Conservation (phyloP, 768 basidiomycete species). For the Trametes maxima region DNA sequence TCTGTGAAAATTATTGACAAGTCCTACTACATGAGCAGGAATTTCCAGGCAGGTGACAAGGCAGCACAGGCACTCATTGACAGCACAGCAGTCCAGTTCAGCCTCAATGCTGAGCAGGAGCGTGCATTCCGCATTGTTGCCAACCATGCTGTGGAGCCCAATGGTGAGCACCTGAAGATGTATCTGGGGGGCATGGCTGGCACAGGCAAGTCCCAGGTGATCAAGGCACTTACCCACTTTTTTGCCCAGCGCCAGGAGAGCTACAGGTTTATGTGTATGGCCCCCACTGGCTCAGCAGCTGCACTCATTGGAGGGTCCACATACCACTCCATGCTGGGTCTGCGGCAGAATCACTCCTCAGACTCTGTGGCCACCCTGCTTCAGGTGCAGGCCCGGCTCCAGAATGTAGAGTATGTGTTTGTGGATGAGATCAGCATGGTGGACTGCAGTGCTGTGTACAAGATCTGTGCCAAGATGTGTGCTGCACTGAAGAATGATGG, state of each 20-base stretch:
- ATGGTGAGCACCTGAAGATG: neutral
- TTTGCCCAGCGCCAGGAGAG: conserved; percentile 5
- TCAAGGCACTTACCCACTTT: conserved; percentile 14
- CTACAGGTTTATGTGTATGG: conserved; percentile 8
- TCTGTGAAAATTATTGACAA: no score
- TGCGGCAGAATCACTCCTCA: conserved; percentile 6
- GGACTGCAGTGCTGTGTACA: conserved; percentile 31
- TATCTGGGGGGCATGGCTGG: neutral
- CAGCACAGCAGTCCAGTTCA: no score
- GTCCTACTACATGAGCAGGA: no score
- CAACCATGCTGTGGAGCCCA: no score
- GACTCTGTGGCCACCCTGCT: neutral
- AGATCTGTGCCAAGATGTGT: conserved; percentile 30
- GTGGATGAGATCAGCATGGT: conserved; percentile 48
- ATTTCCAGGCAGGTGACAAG: no score
- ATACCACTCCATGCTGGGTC: conserved; percentile 6
- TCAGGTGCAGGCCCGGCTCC: neutral
- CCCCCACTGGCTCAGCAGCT: conserved; percentile 24
- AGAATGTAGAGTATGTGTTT: conserved; percentile 42
- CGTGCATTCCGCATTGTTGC: no score
- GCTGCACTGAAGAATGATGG: conserved; percentile 22
- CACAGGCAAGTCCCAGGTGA: conserved; percentile 8
- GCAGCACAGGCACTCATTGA: no score
- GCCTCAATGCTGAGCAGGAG: no score
- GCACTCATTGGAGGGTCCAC: conserved; percentile 22